Evolutionary conservation across 1,139 yeast species (phyloP).

Genomic region (Sugiyamaella grinbergsii): DNA sequence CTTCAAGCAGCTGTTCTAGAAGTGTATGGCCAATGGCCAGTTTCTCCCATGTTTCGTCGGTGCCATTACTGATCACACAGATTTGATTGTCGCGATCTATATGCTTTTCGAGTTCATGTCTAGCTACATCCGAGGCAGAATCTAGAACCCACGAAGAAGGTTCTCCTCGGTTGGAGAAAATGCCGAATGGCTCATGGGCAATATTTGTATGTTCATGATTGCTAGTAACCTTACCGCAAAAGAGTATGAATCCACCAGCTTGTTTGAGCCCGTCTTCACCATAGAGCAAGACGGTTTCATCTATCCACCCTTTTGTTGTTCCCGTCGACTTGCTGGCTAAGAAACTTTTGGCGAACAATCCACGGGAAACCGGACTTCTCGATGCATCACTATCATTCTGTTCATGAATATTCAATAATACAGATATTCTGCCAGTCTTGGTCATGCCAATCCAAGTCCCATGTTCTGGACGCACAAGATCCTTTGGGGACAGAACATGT

Average conservation of each 20-base stretch:
- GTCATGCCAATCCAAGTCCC: conserved; percentile 94
- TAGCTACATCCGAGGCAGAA: conserved; percentile 56
- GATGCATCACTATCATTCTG: conserved; percentile 34
- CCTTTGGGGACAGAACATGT: conserved; percentile 68
- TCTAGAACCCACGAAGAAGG: conserved; percentile 20
- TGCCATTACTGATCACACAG: conserved; percentile 56
- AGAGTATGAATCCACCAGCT: conserved; percentile 82
- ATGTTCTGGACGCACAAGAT: conserved; percentile 68
- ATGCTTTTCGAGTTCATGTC: conserved; percentile 51
- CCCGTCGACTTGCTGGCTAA: conserved; percentile 44
- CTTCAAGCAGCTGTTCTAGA: conserved; percentile 47
- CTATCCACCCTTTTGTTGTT: conserved; percentile 52
- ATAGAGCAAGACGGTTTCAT: conserved; percentile 24
- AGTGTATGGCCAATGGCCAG: conserved; percentile 55
- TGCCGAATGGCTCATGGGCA: conserved; percentile 47
- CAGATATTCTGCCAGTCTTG: conserved; percentile 63
- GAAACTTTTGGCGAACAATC: conserved; percentile 64
- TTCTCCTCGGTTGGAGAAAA: conserved; percentile 40
- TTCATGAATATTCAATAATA: conserved; percentile 70
- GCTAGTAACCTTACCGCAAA: conserved; percentile 56
- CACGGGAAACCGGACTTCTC: conserved; percentile 62
- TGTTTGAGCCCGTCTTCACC: conserved; percentile 42
- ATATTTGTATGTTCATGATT: conserved; percentile 38
- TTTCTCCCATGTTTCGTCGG: conserved; percentile 71
- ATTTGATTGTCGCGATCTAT: conserved; percentile 55